Evolutionary conservation across 495 filamentous ascomycete genomes (phyloP).

Genomic region (Corynascus novoguineensis): DNA sequence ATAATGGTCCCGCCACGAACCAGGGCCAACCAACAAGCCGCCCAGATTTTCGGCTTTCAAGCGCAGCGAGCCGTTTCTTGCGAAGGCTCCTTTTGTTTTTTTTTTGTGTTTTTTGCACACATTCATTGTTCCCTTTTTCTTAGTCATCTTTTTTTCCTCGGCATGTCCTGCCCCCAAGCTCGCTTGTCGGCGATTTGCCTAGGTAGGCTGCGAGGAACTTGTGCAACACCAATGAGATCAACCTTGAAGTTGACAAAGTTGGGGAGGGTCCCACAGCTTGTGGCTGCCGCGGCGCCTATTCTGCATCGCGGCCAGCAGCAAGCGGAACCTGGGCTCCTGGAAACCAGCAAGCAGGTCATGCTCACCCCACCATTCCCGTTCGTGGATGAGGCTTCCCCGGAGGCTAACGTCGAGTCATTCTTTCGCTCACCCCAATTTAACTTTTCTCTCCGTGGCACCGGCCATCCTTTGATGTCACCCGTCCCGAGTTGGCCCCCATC

Average conservation of each 20-base stretch:
- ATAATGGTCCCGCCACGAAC: slow-evolving; percentile 1
- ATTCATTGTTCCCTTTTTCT: neutral
- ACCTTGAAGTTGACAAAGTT: neutral
- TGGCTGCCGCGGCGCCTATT: neutral
- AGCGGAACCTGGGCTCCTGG: slow-evolving; percentile 1
- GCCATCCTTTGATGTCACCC: neutral
- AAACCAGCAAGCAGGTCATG: neutral
- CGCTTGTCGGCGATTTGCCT: neutral
- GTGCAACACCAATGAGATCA: slow-evolving; percentile 18
- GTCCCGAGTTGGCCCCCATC: slow-evolving; percentile 1
- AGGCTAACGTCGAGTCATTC: slow-evolving; percentile 14
- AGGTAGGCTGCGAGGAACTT: slow-evolving; percentile 19
- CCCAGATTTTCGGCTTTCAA: neutral
- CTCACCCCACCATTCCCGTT: slow-evolving; percentile 4
- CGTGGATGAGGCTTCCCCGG: slow-evolving; percentile 7
- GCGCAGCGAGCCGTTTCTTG: neutral
- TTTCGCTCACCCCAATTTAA: neutral
- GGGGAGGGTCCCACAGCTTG: neutral
- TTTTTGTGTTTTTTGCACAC: neutral
- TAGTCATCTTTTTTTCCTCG: neutral
- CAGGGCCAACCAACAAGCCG: neutral
- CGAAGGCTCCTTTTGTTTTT: neutral
- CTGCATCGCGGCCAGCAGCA: neutral
- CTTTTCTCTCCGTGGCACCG: neutral
- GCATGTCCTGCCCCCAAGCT: neutral